phyloP scores from a whole-genome alignment of 2,329 filamentous ascomycete genomes.

The Aspergillus aculeatus region DNA sequence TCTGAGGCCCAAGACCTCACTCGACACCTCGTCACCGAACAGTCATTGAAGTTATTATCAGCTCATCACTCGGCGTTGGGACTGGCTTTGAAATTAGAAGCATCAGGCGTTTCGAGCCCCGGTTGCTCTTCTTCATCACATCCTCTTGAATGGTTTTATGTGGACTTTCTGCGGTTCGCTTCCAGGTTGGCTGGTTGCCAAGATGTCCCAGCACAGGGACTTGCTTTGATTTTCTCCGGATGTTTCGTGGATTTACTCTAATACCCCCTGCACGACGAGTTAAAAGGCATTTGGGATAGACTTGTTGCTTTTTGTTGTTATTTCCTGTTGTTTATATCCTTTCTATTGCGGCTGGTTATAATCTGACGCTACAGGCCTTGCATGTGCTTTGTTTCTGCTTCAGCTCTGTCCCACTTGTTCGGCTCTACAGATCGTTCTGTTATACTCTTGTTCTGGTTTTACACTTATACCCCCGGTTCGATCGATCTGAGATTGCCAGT shows the following conservation, averaged over 20 bases:
- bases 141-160: conserved; percentile 10
- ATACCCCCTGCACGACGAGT: conserved; percentile 25
- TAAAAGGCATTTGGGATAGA: conserved; percentile 25
- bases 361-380: conserved; percentile 8
- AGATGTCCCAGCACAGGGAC: conserved; percentile 13
- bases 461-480: conserved; percentile 14
- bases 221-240: conserved; percentile 19
- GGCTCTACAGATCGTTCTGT: background rate
- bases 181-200: conserved; percentile 13
- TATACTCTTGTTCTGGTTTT: conserved; percentile 7
- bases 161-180: conserved; percentile 12
- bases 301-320: conserved; percentile 14
- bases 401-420: background rate
- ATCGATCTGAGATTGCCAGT: conserved; percentile 2
- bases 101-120: conserved; percentile 30
- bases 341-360: conserved; percentile 7
- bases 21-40: conserved; percentile 38
- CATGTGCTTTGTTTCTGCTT: background rate
- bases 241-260: conserved; percentile 20
- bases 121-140: conserved; percentile 9
- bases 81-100: conserved; percentile 33
- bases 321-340: conserved; percentile 9
- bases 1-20: conserved; percentile 43
- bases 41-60: conserved; percentile 30
- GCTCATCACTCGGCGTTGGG: conserved; percentile 30